Conservation (phyloP, 2,329 filamentous ascomycete species). For the Hypoxylon sp. region DNA sequence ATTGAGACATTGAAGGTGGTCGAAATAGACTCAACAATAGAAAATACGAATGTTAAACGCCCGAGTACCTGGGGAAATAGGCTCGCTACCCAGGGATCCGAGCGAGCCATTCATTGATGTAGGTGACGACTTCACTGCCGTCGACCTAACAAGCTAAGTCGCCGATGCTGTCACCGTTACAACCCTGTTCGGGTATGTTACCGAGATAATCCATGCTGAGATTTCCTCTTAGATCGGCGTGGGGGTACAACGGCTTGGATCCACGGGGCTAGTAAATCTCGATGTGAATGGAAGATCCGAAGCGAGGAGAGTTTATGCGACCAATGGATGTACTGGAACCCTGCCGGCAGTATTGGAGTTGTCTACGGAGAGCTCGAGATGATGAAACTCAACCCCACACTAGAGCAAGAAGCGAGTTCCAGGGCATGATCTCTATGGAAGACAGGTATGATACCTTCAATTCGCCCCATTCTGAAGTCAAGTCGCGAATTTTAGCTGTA, state of each 20-base stretch:
- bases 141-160: conserved; percentile 34
- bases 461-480: background rate
- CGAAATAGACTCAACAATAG: conserved; percentile 16
- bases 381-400: conserved; percentile 42
- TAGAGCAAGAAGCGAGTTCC: conserved; percentile 6
- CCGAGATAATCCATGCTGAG: conserved; percentile 41
- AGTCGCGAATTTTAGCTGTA: background rate
- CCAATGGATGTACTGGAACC: conserved; percentile 24
- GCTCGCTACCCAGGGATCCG: conserved; percentile 27
- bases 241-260: conserved; percentile 27
- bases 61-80: conserved; percentile 24
- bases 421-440: conserved; percentile 5
- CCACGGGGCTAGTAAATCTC: conserved; percentile 15
- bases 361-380: conserved; percentile 26
- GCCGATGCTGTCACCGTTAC: conserved; percentile 37
- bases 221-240: conserved; percentile 39
- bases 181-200: conserved; percentile 38
- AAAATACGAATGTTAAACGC: conserved; percentile 9
- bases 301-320: conserved; percentile 8
- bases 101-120: conserved; percentile 16
- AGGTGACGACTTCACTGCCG: conserved; percentile 32
- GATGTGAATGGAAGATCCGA: conserved; percentile 22
- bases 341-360: conserved; percentile 23
- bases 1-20: conserved; percentile 41
- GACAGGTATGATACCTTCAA: conserved; percentile 6